Conservation (phyloP, 805 yeast species). For the Cyberlindnera xylosilytica region DNA sequence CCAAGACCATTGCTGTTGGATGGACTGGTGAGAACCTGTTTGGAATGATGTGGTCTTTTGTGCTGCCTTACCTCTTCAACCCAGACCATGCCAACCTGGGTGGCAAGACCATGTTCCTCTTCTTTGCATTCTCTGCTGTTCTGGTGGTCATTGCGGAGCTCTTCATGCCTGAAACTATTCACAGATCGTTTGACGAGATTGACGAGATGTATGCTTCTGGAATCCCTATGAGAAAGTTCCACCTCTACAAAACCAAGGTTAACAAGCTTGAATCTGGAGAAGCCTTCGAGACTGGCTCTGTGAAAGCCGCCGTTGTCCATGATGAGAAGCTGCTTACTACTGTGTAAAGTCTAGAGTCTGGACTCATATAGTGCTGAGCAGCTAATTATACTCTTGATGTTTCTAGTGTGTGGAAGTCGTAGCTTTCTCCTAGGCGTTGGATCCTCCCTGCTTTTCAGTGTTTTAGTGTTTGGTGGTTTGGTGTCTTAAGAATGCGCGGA, state of each 20-base stretch:
- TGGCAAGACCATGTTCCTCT: conserved; percentile 43
- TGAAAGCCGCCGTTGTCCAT: conserved; percentile 3
- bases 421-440: too few relatives aligned
- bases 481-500: too few relatives aligned
- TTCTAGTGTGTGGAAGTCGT: too few relatives aligned
- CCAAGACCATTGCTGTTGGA: conserved; percentile 19
- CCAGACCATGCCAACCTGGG: conserved; percentile 38
- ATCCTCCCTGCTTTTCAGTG: too few relatives aligned
- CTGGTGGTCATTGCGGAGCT: conserved; percentile 38
- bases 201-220: conserved; percentile 43
- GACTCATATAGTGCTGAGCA: too few relatives aligned
- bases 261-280: conserved; percentile 9
- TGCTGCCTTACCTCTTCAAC: conserved; percentile 43
- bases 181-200: conserved; percentile 52
- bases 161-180: conserved; percentile 51
- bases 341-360: too few relatives aligned
- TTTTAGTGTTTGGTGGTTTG: too few relatives aligned
- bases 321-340: not conserved
- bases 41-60: conserved; percentile 34
- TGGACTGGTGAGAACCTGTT: conserved; percentile 26
- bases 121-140: conserved; percentile 33
- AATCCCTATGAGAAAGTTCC: conserved; percentile 30
- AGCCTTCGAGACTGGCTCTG: conserved; percentile 4
- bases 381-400: too few relatives aligned
- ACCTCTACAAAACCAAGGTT: conserved; percentile 7